Base-by-base conservation (phyloP, 1,139 yeast genomes). In the Casaregolazyma suthepensis region DNA sequence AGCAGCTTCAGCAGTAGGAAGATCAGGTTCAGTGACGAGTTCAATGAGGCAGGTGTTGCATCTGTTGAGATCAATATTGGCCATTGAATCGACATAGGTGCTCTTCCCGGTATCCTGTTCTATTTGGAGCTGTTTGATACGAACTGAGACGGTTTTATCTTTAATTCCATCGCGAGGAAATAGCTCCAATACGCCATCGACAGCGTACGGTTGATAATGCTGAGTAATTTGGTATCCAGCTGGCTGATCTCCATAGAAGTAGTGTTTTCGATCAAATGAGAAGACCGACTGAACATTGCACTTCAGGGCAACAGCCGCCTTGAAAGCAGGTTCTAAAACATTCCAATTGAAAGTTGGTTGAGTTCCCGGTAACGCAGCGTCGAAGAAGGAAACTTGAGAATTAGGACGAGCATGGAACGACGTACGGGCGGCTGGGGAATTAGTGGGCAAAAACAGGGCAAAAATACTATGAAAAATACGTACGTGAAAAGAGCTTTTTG, bases 61-160 rank as follows among this genome's bases (percentile, higher is more conserved):
- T 64, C 99, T 76, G 66, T 94, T 94, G 55, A 84, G 76, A 68
- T 93, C 99, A 20, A 93, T 77, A 44, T 65, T 65, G 15, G 75
- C 63, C 13, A 58, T 60, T 13, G 60, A 64, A 50, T 75, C 74
- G 45, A 77, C 74, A 65, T 90, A 85, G 9, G 78, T 74, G 0
- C 95, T 79, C 63, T 89, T 86, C 1, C 96, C 99, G 0, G 99
- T 93, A 66, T 93, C 99, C 68, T 91, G 98, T 64, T 91, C 98
- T 23, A 91, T 71, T 67, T 91, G 98, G 40, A 91, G 71, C 67
- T 90, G 96, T 54, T 78, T 82, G 43, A 91, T 81, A 4, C 73
- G 62, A 13, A 72, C 70, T 13, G 59, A 43, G 4, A 65, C 58
- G 0, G 71, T 67, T 17, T 42, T 19, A 5, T 58, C 57, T 17